Evolutionary conservation across 1,139 yeast genomes (phyloP).

Genomic region (Diutina neorugosa): DNA sequence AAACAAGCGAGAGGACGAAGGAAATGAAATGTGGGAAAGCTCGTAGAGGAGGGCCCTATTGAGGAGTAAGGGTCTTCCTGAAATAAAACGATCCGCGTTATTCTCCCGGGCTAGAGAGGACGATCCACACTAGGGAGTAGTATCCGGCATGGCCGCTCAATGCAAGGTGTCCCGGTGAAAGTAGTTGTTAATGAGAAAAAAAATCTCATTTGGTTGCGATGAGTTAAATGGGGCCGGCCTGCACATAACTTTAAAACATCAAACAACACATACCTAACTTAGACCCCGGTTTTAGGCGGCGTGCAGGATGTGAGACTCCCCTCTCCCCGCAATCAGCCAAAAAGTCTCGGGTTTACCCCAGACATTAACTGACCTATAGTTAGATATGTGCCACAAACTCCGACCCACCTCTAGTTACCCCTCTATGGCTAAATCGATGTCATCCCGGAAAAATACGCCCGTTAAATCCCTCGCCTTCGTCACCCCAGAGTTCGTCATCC

Average conservation of each 20-base stretch:
- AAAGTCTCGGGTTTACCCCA: neutral
- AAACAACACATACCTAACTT: neutral
- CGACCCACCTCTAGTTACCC: no score
- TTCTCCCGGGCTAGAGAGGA: conserved; percentile 1
- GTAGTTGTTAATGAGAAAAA: neutral
- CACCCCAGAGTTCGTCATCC: no score
- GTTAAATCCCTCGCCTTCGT: no score
- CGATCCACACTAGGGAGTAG: neutral
- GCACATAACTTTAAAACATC: neutral
- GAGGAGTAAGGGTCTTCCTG: neutral
- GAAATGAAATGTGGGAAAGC: neutral
- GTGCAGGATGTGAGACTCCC: neutral
- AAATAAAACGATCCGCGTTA: neutral
- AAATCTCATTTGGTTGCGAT: neutral
- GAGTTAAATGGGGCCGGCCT: neutral
- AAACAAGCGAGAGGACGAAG: neutral
- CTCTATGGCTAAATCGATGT: no score
- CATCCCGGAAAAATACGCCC: no score
- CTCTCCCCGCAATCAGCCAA: no score
- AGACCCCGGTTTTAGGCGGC: neutral
- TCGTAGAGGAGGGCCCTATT: neutral
- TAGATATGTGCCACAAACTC: no score
- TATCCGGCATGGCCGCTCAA: conserved; percentile 4
- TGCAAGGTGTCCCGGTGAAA: conserved; percentile 2
- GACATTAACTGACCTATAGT: neutral